These are phyloP conservation scores for Tubosaeta sp. DNA, from an alignment of 768 basidiomycete species.

Conservation along the genomic window DNA sequence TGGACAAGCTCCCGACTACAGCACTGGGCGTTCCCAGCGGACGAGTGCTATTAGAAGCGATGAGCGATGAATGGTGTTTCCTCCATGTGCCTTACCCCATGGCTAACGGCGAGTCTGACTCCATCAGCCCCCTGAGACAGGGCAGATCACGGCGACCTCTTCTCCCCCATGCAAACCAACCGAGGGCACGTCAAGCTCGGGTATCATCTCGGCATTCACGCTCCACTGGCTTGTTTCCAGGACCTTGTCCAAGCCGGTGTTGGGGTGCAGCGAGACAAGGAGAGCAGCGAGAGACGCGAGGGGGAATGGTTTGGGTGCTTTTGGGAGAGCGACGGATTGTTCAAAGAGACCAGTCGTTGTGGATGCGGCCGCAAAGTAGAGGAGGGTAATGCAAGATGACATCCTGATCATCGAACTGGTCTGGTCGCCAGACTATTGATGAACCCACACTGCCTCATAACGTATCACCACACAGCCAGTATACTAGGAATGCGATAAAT, in stretches of 20 bases:
- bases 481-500: too few species aligned
- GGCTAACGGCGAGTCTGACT: too few species aligned
- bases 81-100: too few species aligned
- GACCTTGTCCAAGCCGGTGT: conserved; percentile 39
- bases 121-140: conserved; percentile 64
- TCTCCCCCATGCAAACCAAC: conserved; percentile 62
- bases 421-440: too few species aligned
- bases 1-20: too few species aligned
- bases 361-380: conserved; percentile 39
- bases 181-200: conserved; percentile 39
- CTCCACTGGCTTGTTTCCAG: conserved; percentile 55
- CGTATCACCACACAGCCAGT: too few species aligned
- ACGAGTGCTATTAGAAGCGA: too few species aligned
- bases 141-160: conserved; percentile 76
- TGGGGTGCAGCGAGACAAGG: conserved; percentile 53
- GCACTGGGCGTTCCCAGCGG: too few species aligned
- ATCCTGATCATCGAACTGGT: too few species aligned
- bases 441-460: too few species aligned
- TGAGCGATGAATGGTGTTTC: too few species aligned
- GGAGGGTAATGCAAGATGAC: too few species aligned
- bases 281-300: conserved; percentile 22
- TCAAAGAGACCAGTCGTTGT: conserved; percentile 59
- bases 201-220: conserved; percentile 77
- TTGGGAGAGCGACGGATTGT: conserved; percentile 49
- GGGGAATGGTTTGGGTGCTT: conserved; percentile 32